phyloP scores from a whole-genome alignment of 257 asterid species.

The Nicotiana obtusifolia region DNA sequence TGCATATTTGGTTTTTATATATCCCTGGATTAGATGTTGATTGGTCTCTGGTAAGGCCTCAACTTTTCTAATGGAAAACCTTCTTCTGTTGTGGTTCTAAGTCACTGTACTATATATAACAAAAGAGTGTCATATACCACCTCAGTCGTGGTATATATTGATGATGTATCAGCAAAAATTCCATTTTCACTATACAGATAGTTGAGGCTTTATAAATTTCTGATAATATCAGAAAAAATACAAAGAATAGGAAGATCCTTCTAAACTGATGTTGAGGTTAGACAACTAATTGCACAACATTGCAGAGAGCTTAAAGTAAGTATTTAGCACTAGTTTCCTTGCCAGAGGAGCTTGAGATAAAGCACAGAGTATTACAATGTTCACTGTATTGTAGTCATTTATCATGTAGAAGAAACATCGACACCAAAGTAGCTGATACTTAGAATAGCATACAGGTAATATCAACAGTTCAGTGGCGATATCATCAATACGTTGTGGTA shows the following conservation, averaged over 20 bases:
- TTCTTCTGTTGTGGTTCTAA: background rate
- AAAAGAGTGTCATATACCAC: background rate
- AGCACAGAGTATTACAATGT: background rate
- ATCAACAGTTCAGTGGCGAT: background rate
- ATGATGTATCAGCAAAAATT: background rate
- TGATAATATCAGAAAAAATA: background rate
- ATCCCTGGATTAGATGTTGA: background rate
- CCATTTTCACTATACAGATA: background rate
- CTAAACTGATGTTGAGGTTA: background rate
- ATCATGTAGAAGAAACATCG: background rate
- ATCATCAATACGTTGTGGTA: background rate
- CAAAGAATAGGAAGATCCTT: background rate
- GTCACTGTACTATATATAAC: background rate
- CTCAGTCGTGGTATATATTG: background rate
- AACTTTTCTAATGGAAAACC: background rate
- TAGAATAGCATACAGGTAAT: background rate
- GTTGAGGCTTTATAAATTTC: background rate
- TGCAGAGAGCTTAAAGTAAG: background rate
- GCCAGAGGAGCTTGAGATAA: background rate
- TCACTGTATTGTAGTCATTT: background rate
- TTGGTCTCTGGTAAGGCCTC: background rate
- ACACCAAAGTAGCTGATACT: background rate
- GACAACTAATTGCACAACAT: background rate
- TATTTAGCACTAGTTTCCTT: background rate
- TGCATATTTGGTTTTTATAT: background rate